A percentile compares a stretch with the other conserved stretches of the same genome.
phyloP scores from a whole-genome alignment of 2,329 filamentous ascomycete species.

The Colletotrichum camelliae region DNA sequence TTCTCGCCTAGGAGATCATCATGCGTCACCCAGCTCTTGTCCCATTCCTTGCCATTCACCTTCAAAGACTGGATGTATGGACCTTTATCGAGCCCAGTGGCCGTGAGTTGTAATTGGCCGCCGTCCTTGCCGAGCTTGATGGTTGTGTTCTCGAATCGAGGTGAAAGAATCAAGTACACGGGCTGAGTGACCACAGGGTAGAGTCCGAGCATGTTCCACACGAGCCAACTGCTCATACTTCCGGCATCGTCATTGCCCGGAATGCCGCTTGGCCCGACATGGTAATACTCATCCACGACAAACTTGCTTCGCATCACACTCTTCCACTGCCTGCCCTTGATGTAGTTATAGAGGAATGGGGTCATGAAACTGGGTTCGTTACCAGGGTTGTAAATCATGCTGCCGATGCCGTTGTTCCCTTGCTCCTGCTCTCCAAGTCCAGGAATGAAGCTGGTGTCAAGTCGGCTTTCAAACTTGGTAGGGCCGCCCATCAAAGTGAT shows the following conservation, averaged over 20 bases:
- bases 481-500: conserved; percentile 58
- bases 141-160: conserved; percentile 52
- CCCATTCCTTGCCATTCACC: conserved; percentile 57
- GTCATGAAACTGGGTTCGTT: conserved; percentile 63
- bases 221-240: conserved; percentile 62
- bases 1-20: conserved; percentile 45
- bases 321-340: conserved; percentile 51
- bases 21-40: conserved; percentile 61
- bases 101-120: conserved; percentile 49
- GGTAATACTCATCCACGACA: conserved; percentile 55
- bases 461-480: conserved; percentile 52
- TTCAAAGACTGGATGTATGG: conserved; percentile 58
- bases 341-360: conserved; percentile 64
- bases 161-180: conserved; percentile 57
- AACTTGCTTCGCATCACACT: conserved; percentile 53
- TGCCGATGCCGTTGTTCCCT: conserved; percentile 43
- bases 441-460: conserved; percentile 40
- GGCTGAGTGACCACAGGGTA: conserved; percentile 64
- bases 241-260: conserved; percentile 66
- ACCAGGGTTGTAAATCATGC: conserved; percentile 56
- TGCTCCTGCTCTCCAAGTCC: conserved; percentile 54
- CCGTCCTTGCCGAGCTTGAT: conserved; percentile 49
- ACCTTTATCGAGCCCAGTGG: conserved; percentile 46
- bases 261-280: conserved; percentile 49
- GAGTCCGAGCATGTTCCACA: conserved; percentile 61